Evolutionary conservation across 2,329 filamentous ascomycete genomes (phyloP).

Genomic region (Lachnellula arida): DNA sequence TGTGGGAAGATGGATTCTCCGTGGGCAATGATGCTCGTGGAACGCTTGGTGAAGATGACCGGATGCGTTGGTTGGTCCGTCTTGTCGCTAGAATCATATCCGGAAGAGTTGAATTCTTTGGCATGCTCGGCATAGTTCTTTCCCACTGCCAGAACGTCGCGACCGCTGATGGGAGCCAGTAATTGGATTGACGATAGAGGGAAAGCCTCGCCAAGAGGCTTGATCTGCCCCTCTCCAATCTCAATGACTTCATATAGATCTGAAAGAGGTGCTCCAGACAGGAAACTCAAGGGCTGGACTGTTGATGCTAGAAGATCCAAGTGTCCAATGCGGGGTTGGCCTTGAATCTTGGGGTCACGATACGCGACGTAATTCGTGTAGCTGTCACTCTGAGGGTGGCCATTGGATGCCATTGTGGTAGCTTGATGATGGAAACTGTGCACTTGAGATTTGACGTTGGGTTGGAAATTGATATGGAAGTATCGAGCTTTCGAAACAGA

Average conservation of each 20-base stretch:
- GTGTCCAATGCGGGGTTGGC: conserved; percentile 37
- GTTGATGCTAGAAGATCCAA: conserved; percentile 33
- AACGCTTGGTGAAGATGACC: conserved; percentile 52
- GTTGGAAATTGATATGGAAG: too few species aligned
- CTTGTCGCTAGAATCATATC: conserved; percentile 52
- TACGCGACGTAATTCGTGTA: conserved; percentile 38
- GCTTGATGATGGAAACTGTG: not conserved
- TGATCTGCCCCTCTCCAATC: conserved; percentile 37
- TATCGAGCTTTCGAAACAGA: too few species aligned
- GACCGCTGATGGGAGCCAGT: conserved; percentile 42
- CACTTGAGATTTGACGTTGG: too few species aligned
- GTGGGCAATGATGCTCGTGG: conserved; percentile 38
- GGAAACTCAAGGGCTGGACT: conserved; percentile 42
- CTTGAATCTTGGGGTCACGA: conserved; percentile 18
- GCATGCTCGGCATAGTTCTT: conserved; percentile 56
- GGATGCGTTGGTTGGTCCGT: conserved; percentile 47
- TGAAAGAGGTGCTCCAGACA: conserved; percentile 42
- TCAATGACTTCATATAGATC: conserved; percentile 50
- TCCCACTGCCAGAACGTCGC: conserved; percentile 51
- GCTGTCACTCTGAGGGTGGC: not conserved
- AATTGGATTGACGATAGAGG: conserved; percentile 36
- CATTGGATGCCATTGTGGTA: not conserved
- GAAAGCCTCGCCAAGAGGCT: conserved; percentile 32
- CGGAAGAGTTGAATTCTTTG: conserved; percentile 51
- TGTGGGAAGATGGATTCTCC: conserved; percentile 38